Conservation (phyloP, 495 filamentous ascomycete species). For the Lepidopterella palustris region DNA sequence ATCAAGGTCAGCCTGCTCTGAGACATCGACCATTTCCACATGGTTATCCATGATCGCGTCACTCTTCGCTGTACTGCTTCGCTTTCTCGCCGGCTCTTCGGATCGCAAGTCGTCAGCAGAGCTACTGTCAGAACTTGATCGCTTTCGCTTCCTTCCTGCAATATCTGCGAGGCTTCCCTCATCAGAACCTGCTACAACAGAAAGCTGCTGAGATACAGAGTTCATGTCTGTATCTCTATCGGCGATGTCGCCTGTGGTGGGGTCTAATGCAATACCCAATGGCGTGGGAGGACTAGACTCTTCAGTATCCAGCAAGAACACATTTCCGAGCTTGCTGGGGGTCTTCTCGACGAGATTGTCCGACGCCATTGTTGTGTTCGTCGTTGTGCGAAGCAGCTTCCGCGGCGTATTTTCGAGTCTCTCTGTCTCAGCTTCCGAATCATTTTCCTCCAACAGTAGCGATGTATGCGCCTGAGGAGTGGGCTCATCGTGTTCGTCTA, state of each 20-base stretch:
- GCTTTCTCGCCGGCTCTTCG: constrained; percentile 52
- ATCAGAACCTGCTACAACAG: constrained; percentile 14
- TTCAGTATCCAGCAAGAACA: constrained; percentile 15
- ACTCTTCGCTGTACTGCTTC: constrained; percentile 45
- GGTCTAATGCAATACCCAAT: background rate
- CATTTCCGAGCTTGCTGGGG: constrained; percentile 33
- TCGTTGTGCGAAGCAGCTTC: constrained; percentile 40
- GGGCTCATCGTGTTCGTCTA: constrained; percentile 51
- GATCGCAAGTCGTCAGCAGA: constrained; percentile 35
- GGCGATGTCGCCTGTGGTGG: background rate
- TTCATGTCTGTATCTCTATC: constrained; percentile 8
- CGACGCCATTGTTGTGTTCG: constrained; percentile 15
- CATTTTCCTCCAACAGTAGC: constrained; percentile 51
- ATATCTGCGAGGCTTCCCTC: constrained; percentile 30
- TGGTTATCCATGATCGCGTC: constrained; percentile 14
- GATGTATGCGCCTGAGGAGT: constrained; percentile 12
- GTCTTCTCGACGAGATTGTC: constrained; percentile 30
- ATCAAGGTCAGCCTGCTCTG: constrained; percentile 17
- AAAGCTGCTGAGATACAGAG: constrained; percentile 9
- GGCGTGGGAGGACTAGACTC: constrained; percentile 19
- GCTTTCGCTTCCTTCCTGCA: constrained; percentile 40
- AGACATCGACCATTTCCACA: constrained; percentile 7
- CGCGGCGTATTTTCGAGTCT: constrained; percentile 87
- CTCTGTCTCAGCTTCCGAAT: constrained; percentile 98
- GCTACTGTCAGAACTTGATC: constrained; percentile 34